phyloP scores from a whole-genome alignment of 1,284 basidiomycete species.

The Boletus semigastroideus region DNA sequence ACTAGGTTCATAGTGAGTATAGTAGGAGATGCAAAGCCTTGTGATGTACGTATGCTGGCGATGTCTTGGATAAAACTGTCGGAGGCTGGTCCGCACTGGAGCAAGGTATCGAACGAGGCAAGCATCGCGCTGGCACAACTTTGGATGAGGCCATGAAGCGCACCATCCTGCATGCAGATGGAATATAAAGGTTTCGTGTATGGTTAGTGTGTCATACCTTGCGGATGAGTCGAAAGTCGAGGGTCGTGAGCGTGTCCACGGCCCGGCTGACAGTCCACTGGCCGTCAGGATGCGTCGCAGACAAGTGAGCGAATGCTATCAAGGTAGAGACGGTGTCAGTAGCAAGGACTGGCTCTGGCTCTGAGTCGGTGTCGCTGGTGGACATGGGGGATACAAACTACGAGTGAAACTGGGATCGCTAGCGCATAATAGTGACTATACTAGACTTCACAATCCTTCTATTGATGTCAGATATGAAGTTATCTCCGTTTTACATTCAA shows the following conservation, averaged over 20 bases:
- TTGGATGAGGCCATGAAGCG: conserved; percentile 36
- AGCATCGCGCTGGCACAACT: conserved; percentile 38
- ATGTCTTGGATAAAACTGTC: conserved; percentile 21
- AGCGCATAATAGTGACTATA: not conserved
- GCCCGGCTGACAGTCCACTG: conserved; percentile 24
- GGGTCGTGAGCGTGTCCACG: conserved; percentile 22
- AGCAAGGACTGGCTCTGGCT: conserved; percentile 30
- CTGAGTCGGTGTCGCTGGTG: conserved; percentile 44
- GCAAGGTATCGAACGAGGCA: conserved; percentile 34
- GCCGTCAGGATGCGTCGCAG: conserved; percentile 6
- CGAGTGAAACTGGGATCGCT: conserved; percentile 1
- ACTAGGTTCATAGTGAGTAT: conserved; percentile 21
- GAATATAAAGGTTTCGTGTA: not conserved
- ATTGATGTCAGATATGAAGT: conserved; percentile 62
- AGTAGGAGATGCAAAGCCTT: not conserved
- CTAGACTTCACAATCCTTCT: conserved; percentile 46
- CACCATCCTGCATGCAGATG: conserved; percentile 31
- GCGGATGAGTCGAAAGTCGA: conserved; percentile 33
- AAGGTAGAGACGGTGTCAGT: conserved; percentile 14
- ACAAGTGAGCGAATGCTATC: conserved; percentile 20
- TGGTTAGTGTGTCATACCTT: conserved; percentile 20
- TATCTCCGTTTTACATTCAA: conserved; percentile 62
- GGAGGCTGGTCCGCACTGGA: conserved; percentile 7
- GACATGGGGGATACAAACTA: conserved; percentile 21
- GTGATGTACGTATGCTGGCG: conserved; percentile 25